Evolutionary conservation across 2,329 filamentous ascomycete species (phyloP).

Genomic region (Pseudogymnoascus destructans): DNA sequence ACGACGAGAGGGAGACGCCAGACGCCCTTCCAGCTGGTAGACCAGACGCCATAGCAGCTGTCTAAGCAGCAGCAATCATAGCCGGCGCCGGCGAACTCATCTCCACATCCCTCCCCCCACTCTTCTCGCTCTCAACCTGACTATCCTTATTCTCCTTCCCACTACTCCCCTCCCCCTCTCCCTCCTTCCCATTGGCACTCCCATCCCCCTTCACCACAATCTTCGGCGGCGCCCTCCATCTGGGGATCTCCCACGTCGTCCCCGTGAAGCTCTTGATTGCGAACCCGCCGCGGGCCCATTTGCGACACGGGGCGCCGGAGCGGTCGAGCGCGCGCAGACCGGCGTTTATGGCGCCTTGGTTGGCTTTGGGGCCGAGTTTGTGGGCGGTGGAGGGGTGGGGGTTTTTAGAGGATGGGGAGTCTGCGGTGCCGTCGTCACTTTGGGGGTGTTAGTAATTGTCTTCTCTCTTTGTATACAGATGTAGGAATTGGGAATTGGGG

Average conservation of each 20-base stretch:
- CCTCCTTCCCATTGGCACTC: no score
- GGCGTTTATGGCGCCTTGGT: constrained; percentile 94
- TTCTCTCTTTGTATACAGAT: background rate
- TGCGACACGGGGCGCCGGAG: constrained; percentile 80
- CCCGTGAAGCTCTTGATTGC: constrained; percentile 87
- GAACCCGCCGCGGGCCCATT: constrained; percentile 76
- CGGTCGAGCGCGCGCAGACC: constrained; percentile 88
- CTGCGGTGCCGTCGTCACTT: constrained; percentile 51
- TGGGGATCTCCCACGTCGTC: constrained; percentile 63
- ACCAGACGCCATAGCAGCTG: no score
- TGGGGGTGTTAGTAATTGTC: constrained; percentile 23
- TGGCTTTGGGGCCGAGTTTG: constrained; percentile 91
- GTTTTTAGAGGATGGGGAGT: constrained; percentile 36
- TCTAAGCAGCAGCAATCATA: background rate
- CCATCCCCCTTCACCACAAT: constrained; percentile 31
- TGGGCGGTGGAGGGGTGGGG: constrained; percentile 35
- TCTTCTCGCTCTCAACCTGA: constrained; percentile 40
- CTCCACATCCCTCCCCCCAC: constrained; percentile 45
- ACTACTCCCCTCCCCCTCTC: constrained; percentile 30
- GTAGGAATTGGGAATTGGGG: background rate
- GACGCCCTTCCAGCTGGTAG: no score
- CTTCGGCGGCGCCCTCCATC: constrained; percentile 67
- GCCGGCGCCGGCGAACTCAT: constrained; percentile 37
- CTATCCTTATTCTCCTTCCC: constrained; percentile 51
- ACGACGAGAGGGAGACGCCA: background rate